Conservation (phyloP, 305 asterid genomes). For the Fraxinus nigra region DNA sequence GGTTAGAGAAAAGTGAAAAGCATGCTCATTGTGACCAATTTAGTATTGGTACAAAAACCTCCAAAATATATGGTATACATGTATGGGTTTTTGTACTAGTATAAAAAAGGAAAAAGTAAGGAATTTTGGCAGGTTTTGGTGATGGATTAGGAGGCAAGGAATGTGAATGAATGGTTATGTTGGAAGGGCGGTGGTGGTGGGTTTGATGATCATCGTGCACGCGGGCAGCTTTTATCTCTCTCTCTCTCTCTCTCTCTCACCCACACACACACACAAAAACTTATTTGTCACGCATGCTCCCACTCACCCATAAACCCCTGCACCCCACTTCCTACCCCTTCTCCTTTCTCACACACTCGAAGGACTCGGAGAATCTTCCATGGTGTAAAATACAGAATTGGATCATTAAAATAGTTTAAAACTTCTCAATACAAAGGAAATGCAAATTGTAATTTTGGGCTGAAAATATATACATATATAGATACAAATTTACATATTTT, state of each 20-base stretch:
- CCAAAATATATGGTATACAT: conserved; percentile 1
- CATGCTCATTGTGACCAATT: conserved; percentile 38
- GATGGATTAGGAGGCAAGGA: conserved; percentile 59
- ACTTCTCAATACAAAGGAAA: too few relatives aligned
- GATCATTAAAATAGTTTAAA: too few relatives aligned
- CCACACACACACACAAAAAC: neutral
- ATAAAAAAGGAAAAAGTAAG: conserved; percentile 34
- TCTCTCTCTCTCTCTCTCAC: conserved; percentile 15
- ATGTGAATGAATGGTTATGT: conserved; percentile 32
- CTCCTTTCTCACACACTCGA: neutral
- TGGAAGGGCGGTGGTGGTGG: conserved; percentile 38
- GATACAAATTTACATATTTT: too few relatives aligned
- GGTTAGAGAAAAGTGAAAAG: conserved; percentile 45
- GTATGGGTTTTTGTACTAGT: conserved; percentile 34
- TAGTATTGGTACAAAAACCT: conserved; percentile 22
- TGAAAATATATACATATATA: too few relatives aligned
- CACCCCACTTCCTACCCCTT: neutral
- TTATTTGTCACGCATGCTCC: conserved; percentile 63
- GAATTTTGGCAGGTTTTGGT: conserved; percentile 53
- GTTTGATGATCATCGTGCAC: conserved; percentile 58
- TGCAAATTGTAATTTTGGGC: too few relatives aligned
- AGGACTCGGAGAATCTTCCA: neutral
- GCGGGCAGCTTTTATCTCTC: conserved; percentile 74
- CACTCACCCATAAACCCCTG: conserved; percentile 23
- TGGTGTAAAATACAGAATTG: too few relatives aligned